A percentile compares a stretch with the other conserved stretches of the same genome.
Conservation (phyloP, 208 protist species). For the Trypanosomatidae sp. region DNA sequence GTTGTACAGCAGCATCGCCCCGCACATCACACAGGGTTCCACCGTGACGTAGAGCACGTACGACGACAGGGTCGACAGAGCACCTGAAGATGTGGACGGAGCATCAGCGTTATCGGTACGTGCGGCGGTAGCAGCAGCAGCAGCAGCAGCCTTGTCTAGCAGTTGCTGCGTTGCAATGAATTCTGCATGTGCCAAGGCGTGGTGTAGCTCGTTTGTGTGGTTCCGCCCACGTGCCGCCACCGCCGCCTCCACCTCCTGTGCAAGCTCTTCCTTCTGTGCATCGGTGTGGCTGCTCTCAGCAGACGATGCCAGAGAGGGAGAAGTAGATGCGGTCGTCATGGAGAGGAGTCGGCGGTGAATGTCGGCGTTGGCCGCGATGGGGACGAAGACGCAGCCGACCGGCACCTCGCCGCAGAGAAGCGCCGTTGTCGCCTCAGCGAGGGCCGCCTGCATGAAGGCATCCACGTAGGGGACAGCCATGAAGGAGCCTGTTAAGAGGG, state of each 20-base stretch:
- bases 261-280: no score
- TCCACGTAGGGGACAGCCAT: constrained; percentile 48
- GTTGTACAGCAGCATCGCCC: constrained; percentile 81
- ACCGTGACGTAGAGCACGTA: constrained; percentile 94
- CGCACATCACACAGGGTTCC: constrained; percentile 97
- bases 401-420: constrained; percentile 91
- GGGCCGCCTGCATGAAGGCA: constrained; percentile 69
- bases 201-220: constrained; percentile 82
- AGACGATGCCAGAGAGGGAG: neutral
- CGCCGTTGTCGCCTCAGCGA: constrained; percentile 55
- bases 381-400: constrained; percentile 95
- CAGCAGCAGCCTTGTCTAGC: no score
- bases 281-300: no score
- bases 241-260: neutral
- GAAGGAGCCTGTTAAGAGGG: no score
- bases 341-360: neutral
- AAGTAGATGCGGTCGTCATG: neutral
- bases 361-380: constrained; percentile 12
- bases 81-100: no score
- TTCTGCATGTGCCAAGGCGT: constrained; percentile 93
- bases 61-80: no score
- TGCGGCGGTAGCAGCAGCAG: no score
- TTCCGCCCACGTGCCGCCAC: constrained; percentile 70
- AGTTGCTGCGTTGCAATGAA: constrained; percentile 74
- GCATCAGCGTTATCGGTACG: no score